A percentile compares a stretch with the other conserved stretches of the same genome.
phyloP scores from a whole-genome alignment of 768 basidiomycete genomes.

The Suillus hirtellus region DNA sequence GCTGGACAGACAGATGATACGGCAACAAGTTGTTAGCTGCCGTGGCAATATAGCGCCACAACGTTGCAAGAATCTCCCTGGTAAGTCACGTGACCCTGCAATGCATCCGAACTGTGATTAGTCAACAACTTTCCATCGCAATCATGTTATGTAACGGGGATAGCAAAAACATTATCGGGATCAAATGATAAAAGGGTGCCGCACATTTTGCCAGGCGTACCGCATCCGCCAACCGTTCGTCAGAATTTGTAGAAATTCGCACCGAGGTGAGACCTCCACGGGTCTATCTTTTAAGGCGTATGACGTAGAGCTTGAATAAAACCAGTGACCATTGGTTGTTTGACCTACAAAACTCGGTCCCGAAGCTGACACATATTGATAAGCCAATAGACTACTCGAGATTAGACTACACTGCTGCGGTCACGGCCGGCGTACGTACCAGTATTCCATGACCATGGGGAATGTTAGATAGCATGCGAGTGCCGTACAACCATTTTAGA shows the following conservation, averaged over 20 bases:
- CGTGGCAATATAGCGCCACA: not conserved
- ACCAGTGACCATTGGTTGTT: too few relatives aligned
- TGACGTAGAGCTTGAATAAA: not conserved
- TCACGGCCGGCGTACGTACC: not conserved
- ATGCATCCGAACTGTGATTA: not conserved
- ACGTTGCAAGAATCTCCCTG: not conserved
- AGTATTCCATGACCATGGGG: not conserved
- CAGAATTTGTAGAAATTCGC: not conserved
- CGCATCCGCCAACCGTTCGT: not conserved
- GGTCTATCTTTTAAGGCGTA: not conserved
- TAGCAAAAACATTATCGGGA: not conserved
- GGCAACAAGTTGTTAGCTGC: not conserved
- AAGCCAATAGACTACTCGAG: not conserved
- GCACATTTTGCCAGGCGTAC: not conserved
- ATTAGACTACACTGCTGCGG: not conserved
- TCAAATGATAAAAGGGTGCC: not conserved
- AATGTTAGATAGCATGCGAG: not conserved
- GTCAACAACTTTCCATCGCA: not conserved
- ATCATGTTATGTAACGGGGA: not conserved
- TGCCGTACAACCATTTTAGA: not conserved
- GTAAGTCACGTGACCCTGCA: not conserved
- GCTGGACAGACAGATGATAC: not conserved
- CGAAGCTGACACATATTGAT: not conserved
- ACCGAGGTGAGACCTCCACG: not conserved
- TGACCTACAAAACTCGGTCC: not conserved